Evolutionary conservation across 495 filamentous ascomycete genomes (phyloP).

Genomic region (Lophiotrema nucula): DNA sequence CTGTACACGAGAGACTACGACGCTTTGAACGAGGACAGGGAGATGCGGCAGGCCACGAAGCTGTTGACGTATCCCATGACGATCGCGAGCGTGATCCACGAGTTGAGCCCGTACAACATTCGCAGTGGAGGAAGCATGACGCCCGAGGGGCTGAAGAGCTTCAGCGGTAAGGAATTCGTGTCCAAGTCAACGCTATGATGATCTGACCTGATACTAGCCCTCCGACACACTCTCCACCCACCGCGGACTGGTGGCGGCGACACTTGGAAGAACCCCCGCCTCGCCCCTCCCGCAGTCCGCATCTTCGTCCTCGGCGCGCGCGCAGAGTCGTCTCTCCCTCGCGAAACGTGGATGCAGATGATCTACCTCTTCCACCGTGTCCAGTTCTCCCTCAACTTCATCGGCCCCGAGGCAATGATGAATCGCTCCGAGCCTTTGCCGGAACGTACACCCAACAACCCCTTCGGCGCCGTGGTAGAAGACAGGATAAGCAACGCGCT

Average conservation of each 20-base stretch:
- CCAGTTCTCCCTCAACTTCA: conserved; percentile 82
- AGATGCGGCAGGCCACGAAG: conserved; percentile 84
- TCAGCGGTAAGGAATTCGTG: conserved; percentile 66
- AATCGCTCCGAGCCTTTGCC: conserved; percentile 88
- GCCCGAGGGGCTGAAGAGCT: conserved; percentile 82
- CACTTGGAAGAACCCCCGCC: conserved; percentile 74
- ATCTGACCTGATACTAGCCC: conserved; percentile 52
- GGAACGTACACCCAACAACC: conserved; percentile 75
- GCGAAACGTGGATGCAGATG: conserved; percentile 91
- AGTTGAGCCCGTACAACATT: conserved; percentile 86
- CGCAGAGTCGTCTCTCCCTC: conserved; percentile 91
- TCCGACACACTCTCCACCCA: conserved; percentile 91
- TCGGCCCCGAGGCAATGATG: conserved; percentile 92
- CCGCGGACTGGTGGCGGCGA: conserved; percentile 70
- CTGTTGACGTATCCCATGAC: conserved; percentile 93
- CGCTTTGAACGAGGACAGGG: conserved; percentile 83
- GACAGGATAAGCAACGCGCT: conserved; percentile 76
- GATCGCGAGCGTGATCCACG: conserved; percentile 85
- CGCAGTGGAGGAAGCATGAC: conserved; percentile 71
- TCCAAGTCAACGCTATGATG: neutral
- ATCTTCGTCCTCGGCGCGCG: conserved; percentile 94
- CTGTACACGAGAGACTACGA: conserved; percentile 84
- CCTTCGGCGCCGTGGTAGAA: conserved; percentile 89
- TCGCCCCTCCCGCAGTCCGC: conserved; percentile 80
- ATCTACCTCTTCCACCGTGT: conserved; percentile 82